phyloP scores from a whole-genome alignment of 2,329 filamentous ascomycete species.

The Penicillium sp. region DNA sequence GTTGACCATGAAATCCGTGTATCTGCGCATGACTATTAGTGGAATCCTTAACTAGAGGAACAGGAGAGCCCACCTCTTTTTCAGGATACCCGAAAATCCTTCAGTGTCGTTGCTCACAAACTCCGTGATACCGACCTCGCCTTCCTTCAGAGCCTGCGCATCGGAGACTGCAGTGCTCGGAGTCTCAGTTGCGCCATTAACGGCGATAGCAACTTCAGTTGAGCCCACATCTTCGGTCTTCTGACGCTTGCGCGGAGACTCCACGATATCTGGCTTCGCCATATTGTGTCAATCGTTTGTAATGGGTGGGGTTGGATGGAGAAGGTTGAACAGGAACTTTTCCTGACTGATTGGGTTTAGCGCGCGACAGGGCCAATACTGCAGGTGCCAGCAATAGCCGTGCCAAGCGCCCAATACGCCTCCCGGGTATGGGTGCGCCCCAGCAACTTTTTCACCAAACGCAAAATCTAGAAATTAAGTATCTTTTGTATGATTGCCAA shows the following conservation, averaged over 20 bases:
- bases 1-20: conserved; percentile 90
- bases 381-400: no score
- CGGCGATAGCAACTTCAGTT: conserved; percentile 18
- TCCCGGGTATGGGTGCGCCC: no score
- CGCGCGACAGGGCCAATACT: conserved; percentile 24
- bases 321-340: conserved; percentile 19
- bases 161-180: conserved; percentile 20
- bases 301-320: conserved; percentile 8
- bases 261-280: conserved; percentile 33
- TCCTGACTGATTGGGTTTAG: conserved; percentile 22
- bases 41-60: neutral
- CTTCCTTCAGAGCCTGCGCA: conserved; percentile 42
- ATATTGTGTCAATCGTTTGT: conserved; percentile 25
- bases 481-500: no score
- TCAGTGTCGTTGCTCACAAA: conserved; percentile 59
- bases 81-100: conserved; percentile 65
- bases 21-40: conserved; percentile 50
- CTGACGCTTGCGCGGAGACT: conserved; percentile 40
- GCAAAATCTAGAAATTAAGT: no score
- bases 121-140: conserved; percentile 61
- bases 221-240: conserved; percentile 31
- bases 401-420: no score
- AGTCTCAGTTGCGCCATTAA: conserved; percentile 15
- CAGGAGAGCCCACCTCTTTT: conserved; percentile 56
- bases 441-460: no score